phyloP scores from a whole-genome alignment of 495 filamentous ascomycete genomes.

The Hypoxylon rickii region DNA sequence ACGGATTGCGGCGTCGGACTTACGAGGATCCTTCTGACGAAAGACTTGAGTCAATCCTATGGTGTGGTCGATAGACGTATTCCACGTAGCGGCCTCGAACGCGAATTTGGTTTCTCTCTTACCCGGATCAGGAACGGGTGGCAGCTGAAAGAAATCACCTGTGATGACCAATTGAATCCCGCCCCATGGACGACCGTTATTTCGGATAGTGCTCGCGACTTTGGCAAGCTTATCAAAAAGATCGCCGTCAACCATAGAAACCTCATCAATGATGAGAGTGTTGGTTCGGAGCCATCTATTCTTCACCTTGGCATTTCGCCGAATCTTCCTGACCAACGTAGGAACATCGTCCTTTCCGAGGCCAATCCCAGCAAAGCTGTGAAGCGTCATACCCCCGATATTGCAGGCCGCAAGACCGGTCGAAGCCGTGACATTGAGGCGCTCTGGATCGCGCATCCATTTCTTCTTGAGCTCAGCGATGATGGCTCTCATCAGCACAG shows the following conservation, averaged over 20 bases:
- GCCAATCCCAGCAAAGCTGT: conserved; percentile 95
- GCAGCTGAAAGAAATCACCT: conserved; percentile 96
- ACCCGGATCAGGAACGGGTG: conserved; percentile 77
- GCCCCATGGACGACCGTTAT: conserved; percentile 90
- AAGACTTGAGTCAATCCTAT: conserved; percentile 96
- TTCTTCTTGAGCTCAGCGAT: conserved; percentile 80
- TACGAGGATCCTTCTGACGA: conserved; percentile 88
- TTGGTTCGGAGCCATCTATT: conserved; percentile 87
- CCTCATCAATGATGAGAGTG: conserved; percentile 87
- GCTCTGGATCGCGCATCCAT: conserved; percentile 72
- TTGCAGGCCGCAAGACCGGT: conserved; percentile 97
- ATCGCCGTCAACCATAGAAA: conserved; percentile 98
- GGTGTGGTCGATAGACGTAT: conserved; percentile 89
- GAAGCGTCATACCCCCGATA: conserved; percentile 91
- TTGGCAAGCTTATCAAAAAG: conserved; percentile 94
- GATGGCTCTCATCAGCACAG: conserved; percentile 89
- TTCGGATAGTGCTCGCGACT: conserved; percentile 77
- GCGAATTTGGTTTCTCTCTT: conserved; percentile 79
- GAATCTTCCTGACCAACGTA: conserved; percentile 89
- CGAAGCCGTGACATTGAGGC: conserved; percentile 90
- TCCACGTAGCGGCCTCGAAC: conserved; percentile 91
- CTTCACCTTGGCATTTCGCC: conserved; percentile 83
- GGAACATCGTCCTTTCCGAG: conserved; percentile 86
- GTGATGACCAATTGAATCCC: conserved; percentile 96
- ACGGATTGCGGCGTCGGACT: conserved; percentile 12